A percentile compares a stretch with the other conserved stretches of the same genome.
Conservation (phyloP, 2,329 filamentous ascomycete species). For the Sporothrix variecibatus region DNA sequence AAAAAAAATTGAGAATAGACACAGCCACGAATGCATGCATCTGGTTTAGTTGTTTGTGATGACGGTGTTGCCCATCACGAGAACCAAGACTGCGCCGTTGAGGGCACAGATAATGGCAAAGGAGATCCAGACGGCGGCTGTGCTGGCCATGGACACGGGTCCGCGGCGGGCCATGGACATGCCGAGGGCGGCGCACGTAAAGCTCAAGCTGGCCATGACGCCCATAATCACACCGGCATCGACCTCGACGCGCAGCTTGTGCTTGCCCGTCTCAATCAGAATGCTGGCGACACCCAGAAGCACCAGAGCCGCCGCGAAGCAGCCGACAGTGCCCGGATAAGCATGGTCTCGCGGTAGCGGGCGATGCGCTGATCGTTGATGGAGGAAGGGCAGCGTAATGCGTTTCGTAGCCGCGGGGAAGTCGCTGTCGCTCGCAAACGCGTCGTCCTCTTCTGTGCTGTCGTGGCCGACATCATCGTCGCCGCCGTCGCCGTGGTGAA, state of each 20-base stretch:
- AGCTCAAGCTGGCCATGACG: conserved; percentile 65
- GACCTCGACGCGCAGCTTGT: conserved; percentile 69
- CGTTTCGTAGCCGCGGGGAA: conserved; percentile 54
- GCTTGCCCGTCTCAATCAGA: conserved; percentile 67
- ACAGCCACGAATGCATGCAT: not conserved
- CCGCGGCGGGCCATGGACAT: conserved; percentile 57
- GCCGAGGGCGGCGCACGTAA: conserved; percentile 62
- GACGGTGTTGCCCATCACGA: conserved; percentile 47
- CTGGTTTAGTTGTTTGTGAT: not conserved
- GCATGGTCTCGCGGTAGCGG: conserved; percentile 55
- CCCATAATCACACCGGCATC: conserved; percentile 72
- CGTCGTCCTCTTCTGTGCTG: conserved; percentile 47
- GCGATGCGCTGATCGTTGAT: conserved; percentile 53
- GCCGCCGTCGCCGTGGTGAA: conserved; percentile 8
- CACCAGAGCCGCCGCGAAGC: conserved; percentile 61
- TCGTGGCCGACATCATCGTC: conserved; percentile 36
- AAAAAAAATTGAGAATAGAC: not conserved
- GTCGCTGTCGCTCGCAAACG: conserved; percentile 44
- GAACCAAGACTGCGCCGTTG: conserved; percentile 54
- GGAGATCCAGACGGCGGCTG: conserved; percentile 46
- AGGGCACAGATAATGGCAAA: conserved; percentile 51
- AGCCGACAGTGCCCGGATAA: conserved; percentile 56
- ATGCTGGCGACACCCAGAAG: conserved; percentile 66
- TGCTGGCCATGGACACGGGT: conserved; percentile 45
- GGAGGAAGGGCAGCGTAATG: conserved; percentile 57